phyloP scores from a whole-genome alignment of 1,284 basidiomycete species.

The Tilletia setariae region DNA sequence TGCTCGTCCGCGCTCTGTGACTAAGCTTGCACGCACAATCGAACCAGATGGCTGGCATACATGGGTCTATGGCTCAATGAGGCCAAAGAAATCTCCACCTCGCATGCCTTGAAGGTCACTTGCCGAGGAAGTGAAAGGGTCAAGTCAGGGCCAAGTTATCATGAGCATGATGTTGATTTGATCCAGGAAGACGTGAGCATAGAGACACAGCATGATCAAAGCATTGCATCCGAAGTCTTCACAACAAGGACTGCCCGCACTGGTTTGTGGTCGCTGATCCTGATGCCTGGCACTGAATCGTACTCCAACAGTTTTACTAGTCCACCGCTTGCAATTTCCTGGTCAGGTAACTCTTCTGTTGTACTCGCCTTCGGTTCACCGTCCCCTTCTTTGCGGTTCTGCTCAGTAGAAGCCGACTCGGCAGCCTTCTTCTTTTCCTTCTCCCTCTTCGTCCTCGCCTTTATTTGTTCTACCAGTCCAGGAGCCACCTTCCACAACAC shows the following conservation, averaged over 20 bases:
- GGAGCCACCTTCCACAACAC: constrained; percentile 20
- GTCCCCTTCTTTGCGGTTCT: neutral
- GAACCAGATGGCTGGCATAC: too few relatives aligned
- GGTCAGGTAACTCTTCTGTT: neutral
- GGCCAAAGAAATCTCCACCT: too few relatives aligned
- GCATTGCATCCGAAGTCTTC: constrained; percentile 8
- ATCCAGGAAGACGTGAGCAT: too few relatives aligned
- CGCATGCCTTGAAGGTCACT: too few relatives aligned
- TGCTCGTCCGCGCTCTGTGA: too few relatives aligned
- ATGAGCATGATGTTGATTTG: too few relatives aligned
- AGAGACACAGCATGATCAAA: too few relatives aligned
- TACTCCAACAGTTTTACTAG: constrained; percentile 26
- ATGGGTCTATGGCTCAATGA: too few relatives aligned
- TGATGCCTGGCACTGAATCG: constrained; percentile 23
- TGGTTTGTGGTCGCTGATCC: constrained; percentile 33
- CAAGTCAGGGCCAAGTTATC: too few relatives aligned
- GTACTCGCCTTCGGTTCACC: neutral
- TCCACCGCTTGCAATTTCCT: neutral
- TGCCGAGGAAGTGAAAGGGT: too few relatives aligned
- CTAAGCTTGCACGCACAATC: too few relatives aligned
- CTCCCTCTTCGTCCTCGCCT: neutral
- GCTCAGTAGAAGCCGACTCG: too few relatives aligned
- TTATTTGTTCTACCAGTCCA: neutral
- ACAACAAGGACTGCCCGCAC: constrained; percentile 30
- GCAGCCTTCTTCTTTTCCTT: neutral